phyloP scores from a whole-genome alignment of 257 asterid genomes.

The Avicennia marina region DNA sequence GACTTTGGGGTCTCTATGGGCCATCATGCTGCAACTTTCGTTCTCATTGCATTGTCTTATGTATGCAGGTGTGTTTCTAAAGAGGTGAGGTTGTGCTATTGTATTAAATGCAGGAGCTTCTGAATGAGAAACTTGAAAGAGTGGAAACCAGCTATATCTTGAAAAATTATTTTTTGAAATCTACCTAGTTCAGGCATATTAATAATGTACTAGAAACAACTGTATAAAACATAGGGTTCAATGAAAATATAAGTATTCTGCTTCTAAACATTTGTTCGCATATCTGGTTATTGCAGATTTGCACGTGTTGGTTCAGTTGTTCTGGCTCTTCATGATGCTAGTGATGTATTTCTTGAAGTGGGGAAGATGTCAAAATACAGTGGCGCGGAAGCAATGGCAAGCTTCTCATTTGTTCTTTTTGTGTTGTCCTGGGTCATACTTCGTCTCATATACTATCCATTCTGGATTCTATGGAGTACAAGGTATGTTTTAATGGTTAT shows the following conservation, averaged over 20 bases:
- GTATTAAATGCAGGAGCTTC: too few species aligned
- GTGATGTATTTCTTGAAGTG: constrained; percentile 90
- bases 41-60: constrained; percentile 78
- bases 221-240: too few species aligned
- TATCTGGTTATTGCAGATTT: constrained; percentile 54
- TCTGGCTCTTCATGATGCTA: constrained; percentile 97
- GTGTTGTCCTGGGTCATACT: constrained; percentile 90
- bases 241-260: constrained; percentile 2
- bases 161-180: constrained; percentile 1
- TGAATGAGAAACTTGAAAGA: constrained; percentile 2
- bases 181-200: neutral
- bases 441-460: constrained; percentile 89
- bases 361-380: constrained; percentile 99
- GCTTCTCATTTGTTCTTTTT: constrained; percentile 81
- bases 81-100: constrained; percentile 17
- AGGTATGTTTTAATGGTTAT: constrained; percentile 41
- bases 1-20: constrained; percentile 98
- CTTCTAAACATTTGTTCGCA: neutral
- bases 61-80: constrained; percentile 53
- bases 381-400: constrained; percentile 81
- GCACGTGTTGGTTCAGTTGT: constrained; percentile 89
- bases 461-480: constrained; percentile 98
- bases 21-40: constrained; percentile 87
- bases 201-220: neutral
- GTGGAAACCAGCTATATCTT: constrained; percentile 1